A percentile compares a stretch with the other conserved stretches of the same genome.
phyloP scores from a whole-genome alignment of 2,329 filamentous ascomycete species.

The Chaetomium globosum region DNA sequence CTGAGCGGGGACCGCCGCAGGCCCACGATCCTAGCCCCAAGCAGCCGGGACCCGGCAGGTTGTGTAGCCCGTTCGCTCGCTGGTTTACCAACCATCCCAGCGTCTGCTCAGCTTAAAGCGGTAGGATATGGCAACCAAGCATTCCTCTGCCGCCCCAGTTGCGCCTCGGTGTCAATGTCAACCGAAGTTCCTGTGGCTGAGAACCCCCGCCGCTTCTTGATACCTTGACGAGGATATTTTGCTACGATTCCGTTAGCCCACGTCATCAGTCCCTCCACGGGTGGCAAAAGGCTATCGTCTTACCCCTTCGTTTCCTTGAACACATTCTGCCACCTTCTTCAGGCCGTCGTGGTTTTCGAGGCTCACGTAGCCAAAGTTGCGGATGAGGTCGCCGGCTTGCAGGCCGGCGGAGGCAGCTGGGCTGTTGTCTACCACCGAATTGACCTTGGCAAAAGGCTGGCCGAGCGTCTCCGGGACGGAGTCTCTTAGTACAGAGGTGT shows the following conservation, averaged over 20 bases:
- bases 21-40: conserved; percentile 20
- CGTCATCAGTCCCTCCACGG: background rate
- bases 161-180: conserved; percentile 73
- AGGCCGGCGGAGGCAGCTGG: conserved; percentile 84
- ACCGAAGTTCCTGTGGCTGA: conserved; percentile 60
- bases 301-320: conserved; percentile 88
- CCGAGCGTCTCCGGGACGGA: conserved; percentile 43
- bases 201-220: conserved; percentile 52
- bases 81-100: background rate
- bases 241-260: conserved; percentile 51
- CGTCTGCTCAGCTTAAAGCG: conserved; percentile 58
- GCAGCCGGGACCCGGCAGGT: conserved; percentile 19
- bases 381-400: conserved; percentile 76
- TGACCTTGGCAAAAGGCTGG: conserved; percentile 82
- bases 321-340: conserved; percentile 82
- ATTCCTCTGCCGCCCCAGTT: conserved; percentile 90
- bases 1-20: background rate
- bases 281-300: conserved; percentile 41
- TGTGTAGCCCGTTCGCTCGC: background rate
- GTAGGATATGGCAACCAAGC: conserved; percentile 87
- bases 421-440: conserved; percentile 74
- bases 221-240: conserved; percentile 69
- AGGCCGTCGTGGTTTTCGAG: conserved; percentile 83
- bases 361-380: conserved; percentile 82
- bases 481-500: conserved; percentile 39